Evolutionary conservation across 2,329 filamentous ascomycete genomes (phyloP).

Genomic region (Chalara sp.): DNA sequence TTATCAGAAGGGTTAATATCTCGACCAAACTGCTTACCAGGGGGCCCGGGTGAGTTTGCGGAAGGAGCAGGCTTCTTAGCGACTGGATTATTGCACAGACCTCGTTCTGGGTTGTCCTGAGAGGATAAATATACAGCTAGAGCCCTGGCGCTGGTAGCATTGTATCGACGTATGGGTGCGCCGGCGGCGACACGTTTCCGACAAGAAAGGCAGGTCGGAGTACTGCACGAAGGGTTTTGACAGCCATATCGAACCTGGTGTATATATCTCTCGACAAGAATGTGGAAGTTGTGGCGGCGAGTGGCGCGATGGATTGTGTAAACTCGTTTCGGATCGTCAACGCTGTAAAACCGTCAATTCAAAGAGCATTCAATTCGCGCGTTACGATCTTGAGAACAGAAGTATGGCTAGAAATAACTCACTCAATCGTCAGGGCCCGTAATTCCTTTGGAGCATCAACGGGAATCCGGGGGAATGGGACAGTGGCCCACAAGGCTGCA

Average conservation of each 20-base stretch:
- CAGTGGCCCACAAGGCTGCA: conserved; percentile 54
- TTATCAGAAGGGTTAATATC: background rate
- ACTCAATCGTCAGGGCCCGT: conserved; percentile 44
- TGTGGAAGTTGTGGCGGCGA: conserved; percentile 57
- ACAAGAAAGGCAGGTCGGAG: conserved; percentile 74
- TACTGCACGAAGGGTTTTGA: conserved; percentile 59
- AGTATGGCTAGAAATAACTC: background rate
- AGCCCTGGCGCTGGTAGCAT: conserved; percentile 72
- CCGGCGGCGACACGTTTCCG: conserved; percentile 59
- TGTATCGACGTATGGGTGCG: conserved; percentile 71
- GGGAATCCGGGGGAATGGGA: conserved; percentile 52
- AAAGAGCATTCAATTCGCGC: background rate
- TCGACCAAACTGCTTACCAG: background rate
- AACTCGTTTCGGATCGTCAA: conserved; percentile 55
- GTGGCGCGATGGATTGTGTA: conserved; percentile 55
- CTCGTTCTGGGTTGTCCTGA: conserved; percentile 67
- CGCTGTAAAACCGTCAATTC: conserved; percentile 9
- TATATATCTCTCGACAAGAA: conserved; percentile 65
- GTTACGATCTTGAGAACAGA: background rate
- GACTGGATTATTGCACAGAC: conserved; percentile 48
- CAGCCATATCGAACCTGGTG: conserved; percentile 80
- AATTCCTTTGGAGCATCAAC: conserved; percentile 53
- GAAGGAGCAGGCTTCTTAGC: conserved; percentile 7
- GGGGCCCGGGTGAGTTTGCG: background rate
- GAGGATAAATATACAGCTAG: conserved; percentile 75